These are phyloP conservation scores for Euptelea pleiosperma DNA, from an alignment of 164 flowering plant genomes.

Conservation along the genomic window DNA sequence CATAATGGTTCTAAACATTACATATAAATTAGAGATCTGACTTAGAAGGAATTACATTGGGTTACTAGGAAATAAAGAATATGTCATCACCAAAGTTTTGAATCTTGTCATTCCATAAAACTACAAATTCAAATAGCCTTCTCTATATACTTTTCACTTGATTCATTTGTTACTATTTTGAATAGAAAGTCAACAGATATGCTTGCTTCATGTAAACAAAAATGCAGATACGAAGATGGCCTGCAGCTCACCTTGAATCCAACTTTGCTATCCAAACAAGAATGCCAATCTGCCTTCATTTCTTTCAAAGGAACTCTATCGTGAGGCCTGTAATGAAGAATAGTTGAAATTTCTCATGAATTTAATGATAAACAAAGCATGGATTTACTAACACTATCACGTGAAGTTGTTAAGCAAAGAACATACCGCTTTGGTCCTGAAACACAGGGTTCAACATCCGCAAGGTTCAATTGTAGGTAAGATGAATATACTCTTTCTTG, in stretches of 20 bases:
- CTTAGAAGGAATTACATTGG: too few relatives aligned
- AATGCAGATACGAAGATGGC: not conserved
- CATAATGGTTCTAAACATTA: too few relatives aligned
- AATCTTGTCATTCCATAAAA: not conserved
- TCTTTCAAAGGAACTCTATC: constrained; percentile 79
- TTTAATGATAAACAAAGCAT: too few relatives aligned
- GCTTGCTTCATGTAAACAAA: too few relatives aligned
- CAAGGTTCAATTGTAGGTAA: constrained; percentile 57
- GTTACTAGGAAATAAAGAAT: not conserved
- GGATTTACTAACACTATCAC: too few relatives aligned
- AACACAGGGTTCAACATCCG: constrained; percentile 72
- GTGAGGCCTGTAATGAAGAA: constrained; percentile 53
- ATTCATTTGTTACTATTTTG: too few relatives aligned
- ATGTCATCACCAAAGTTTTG: not conserved
- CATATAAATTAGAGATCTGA: too few relatives aligned
- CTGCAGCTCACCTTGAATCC: constrained; percentile 69
- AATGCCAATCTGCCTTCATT: constrained; percentile 87
- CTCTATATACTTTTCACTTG: too few relatives aligned
- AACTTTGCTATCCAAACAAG: constrained; percentile 72
- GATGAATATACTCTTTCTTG: constrained; percentile 64
- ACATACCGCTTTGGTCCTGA: constrained; percentile 80
- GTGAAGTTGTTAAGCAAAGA: not conserved
- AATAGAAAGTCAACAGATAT: too few relatives aligned
- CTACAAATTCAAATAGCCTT: too few relatives aligned
- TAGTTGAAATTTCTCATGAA: too few relatives aligned